Conservation (phyloP, 176 grass and related monocot genomes). For the Eleusine indica region DNA sequence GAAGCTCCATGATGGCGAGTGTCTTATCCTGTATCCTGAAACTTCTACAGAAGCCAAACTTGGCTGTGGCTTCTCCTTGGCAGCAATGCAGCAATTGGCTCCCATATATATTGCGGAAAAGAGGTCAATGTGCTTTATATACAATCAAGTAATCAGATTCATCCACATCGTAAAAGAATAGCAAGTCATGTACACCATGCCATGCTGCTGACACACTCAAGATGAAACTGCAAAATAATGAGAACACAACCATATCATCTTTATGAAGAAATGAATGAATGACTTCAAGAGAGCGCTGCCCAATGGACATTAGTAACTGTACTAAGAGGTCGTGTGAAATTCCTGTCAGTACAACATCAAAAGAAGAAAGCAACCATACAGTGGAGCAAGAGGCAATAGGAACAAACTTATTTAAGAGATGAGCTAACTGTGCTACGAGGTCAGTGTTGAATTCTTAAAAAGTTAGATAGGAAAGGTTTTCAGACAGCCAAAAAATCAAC, state of each 20-base stretch:
- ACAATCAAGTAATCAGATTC: constrained; percentile 25
- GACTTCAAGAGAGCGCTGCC: background rate
- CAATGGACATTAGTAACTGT: constrained; percentile 19
- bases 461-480: background rate
- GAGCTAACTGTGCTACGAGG: background rate
- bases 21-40: constrained; percentile 71
- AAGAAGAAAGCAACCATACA: constrained; percentile 16
- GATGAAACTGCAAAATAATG: constrained; percentile 33
- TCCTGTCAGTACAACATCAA: background rate
- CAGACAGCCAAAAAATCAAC: background rate
- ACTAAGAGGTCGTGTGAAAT: background rate
- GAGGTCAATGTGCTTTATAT: constrained; percentile 20
- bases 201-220: background rate
- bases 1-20: constrained; percentile 84
- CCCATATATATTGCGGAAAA: constrained; percentile 58
- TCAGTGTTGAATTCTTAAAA: background rate
- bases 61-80: constrained; percentile 63
- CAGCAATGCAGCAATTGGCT: constrained; percentile 80
- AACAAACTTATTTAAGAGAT: constrained; percentile 29
- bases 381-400: constrained; percentile 22
- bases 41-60: constrained; percentile 53
- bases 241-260: background rate
- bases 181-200: constrained; percentile 10
- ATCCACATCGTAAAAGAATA: constrained; percentile 23
- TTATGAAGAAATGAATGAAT: constrained; percentile 6